Evolutionary conservation across 2,329 filamentous ascomycete species (phyloP).

Genomic region (Cytospora schulzeri): DNA sequence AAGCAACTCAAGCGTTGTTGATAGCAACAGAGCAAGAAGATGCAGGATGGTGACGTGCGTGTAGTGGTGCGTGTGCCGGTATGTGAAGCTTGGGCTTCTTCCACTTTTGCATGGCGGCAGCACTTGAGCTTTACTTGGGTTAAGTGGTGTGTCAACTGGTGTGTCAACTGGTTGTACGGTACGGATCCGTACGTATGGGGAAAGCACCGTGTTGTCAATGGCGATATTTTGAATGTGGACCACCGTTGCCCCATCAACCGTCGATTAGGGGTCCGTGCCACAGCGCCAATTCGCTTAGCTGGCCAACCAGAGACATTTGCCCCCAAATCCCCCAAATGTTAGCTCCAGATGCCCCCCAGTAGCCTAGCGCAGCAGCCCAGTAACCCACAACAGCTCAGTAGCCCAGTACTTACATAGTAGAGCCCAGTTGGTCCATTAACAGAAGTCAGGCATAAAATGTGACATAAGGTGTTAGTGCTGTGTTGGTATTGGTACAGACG

Average conservation of each 20-base stretch:
- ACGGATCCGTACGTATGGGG: not conserved
- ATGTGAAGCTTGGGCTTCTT: not conserved
- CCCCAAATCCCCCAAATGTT: no score
- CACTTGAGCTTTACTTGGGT: no score
- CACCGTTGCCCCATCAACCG: conserved; percentile 18
- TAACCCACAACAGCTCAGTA: no score
- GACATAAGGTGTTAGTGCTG: not conserved
- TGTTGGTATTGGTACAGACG: no score
- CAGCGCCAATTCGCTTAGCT: conserved; percentile 9
- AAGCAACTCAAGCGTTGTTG: not conserved
- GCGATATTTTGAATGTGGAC: conserved; percentile 18
- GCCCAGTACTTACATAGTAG: no score
- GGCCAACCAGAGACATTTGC: conserved; percentile 1
- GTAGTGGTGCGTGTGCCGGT: not conserved
- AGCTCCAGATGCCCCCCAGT: no score
- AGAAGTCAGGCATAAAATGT: not conserved
- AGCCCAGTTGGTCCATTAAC: not conserved
- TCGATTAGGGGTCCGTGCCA: conserved; percentile 1
- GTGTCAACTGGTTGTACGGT: no score
- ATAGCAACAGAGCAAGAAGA: conserved; percentile 1
- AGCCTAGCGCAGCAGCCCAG: no score
- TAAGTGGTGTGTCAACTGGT: no score
- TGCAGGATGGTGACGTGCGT: not conserved
- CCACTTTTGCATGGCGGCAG: not conserved
- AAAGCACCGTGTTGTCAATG: conserved; percentile 9